phyloP scores from a whole-genome alignment of 257 asterid species.

The Coffea eugenioides region DNA sequence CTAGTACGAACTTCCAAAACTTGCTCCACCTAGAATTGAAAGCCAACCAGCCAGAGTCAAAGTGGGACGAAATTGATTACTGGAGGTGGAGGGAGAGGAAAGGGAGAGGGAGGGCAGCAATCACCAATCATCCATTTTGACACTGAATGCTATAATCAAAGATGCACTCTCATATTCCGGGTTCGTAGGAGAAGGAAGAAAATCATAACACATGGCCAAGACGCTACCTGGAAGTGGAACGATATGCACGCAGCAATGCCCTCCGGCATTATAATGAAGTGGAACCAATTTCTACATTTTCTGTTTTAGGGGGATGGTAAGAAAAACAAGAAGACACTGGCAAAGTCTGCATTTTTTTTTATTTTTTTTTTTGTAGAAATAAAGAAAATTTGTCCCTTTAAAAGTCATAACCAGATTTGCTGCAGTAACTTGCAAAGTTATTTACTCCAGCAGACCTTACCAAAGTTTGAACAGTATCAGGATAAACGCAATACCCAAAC shows the following conservation, averaged over 20 bases:
- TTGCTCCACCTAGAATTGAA: too few relatives aligned
- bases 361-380: not conserved
- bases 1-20: too few relatives aligned
- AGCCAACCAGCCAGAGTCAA: too few relatives aligned
- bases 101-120: not conserved
- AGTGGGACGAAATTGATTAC: too few relatives aligned
- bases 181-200: not conserved
- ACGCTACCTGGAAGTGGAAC: not conserved
- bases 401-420: too few relatives aligned
- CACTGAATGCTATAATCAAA: not conserved
- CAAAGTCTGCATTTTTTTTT: not conserved
- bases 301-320: not conserved
- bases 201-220: not conserved
- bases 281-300: not conserved
- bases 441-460: not conserved
- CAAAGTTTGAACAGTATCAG: not conserved
- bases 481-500: not conserved
- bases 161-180: not conserved
- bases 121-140: not conserved
- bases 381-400: not conserved
- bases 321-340: not conserved
- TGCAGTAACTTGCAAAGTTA: not conserved
- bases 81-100: not conserved
- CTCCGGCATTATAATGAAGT: not conserved
- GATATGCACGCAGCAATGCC: not conserved